phyloP scores from a whole-genome alignment of 352 stramenopile genomes.

The Globisporangium rhizosaccharum region DNA sequence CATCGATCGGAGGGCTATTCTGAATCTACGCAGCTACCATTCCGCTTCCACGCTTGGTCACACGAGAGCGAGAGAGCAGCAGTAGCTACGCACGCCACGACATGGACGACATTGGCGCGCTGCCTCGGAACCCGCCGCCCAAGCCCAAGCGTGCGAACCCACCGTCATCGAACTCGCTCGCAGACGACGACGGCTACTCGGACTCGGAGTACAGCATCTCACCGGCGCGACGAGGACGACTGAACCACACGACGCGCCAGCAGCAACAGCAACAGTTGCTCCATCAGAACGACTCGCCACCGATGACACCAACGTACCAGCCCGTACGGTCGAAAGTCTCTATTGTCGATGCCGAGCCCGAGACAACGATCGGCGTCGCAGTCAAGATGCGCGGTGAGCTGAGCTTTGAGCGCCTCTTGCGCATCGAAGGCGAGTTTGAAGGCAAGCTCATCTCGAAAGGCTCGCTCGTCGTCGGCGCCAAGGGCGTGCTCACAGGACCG shows the following conservation, averaged over 20 bases:
- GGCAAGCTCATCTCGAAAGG: slow-evolving; percentile 86
- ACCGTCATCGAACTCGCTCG: slow-evolving; percentile 18
- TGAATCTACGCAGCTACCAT: slow-evolving; percentile 9
- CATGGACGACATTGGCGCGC: slow-evolving; percentile 48
- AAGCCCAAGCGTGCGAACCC: slow-evolving; percentile 71
- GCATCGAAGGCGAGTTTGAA: slow-evolving; percentile 89
- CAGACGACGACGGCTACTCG: slow-evolving; percentile 56
- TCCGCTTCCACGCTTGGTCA: slow-evolving; percentile 15
- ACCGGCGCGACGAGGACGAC: slow-evolving; percentile 50
- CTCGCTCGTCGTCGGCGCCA: slow-evolving; percentile 82
- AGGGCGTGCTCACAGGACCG: slow-evolving; percentile 72
- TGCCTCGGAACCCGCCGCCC: slow-evolving; percentile 51
- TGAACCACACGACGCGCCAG: slow-evolving; percentile 24
- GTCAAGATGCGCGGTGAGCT: slow-evolving; percentile 90
- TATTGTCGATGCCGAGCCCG: slow-evolving; percentile 69
- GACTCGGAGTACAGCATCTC: slow-evolving; percentile 60
- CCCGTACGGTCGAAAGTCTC: slow-evolving; percentile 46
- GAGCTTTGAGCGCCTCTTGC: slow-evolving; percentile 84
- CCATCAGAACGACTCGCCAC: slow-evolving; percentile 49
- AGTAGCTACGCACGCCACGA: slow-evolving; percentile 8
- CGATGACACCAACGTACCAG: slow-evolving; percentile 56
- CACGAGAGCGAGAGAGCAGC: slow-evolving; percentile 9
- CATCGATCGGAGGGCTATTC: background rate
- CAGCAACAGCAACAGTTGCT: slow-evolving; percentile 26
- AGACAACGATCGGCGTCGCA: slow-evolving; percentile 75